Base-by-base conservation (phyloP, 2,329 filamentous ascomycete genomes). In the Fusarium sp. region DNA sequence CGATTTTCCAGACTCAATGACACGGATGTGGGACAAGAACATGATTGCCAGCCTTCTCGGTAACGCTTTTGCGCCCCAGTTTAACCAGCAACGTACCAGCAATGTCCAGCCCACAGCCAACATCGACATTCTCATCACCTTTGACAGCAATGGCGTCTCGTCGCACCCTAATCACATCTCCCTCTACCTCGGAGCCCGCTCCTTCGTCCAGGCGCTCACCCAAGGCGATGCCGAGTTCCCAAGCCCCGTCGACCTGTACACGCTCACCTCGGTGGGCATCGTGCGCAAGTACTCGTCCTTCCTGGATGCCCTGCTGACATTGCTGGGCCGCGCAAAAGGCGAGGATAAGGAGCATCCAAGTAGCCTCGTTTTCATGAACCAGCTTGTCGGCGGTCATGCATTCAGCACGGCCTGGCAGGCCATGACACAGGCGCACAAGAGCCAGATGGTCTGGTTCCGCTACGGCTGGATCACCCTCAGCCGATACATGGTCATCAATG, bases 381-480 rank as follows among this genome's bases (percentile, higher is more conserved):
- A 88, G 9, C 84, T 94, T 15, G 89, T 91, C 69, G 85, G 91
- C 68, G 88, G 76, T 3, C 82, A 82, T 50, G 83, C 81, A n/a
- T 79, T 85, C 61, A 78, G 78, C 10, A 84, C 86, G 31, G 95
- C 94, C 8, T 92, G 95, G 83, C 87, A 84, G 58, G 95, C 96
- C 34, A 99, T 99, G 96, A 94, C 93, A 2, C 86, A 88, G 58
- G 95, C 93, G 30, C 96, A 99, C 83, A 86, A 90, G 82, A 98
- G 94, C 80, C 96, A 99, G 86, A 99, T 99, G 96, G 89, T 93
- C 39, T 99, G 96, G 96, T 99, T 98, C 78, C 89, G 96, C 8
- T 98, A 94, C 88, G 94, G 94, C 3, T 99, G 95, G 94, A 97
- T 99, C 77, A 87, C 89, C 0, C 79, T 97, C 61, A 96, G 94